Conservation (phyloP, 2,329 filamentous ascomycete genomes). For the Phaeosphaeriaceae sp. region DNA sequence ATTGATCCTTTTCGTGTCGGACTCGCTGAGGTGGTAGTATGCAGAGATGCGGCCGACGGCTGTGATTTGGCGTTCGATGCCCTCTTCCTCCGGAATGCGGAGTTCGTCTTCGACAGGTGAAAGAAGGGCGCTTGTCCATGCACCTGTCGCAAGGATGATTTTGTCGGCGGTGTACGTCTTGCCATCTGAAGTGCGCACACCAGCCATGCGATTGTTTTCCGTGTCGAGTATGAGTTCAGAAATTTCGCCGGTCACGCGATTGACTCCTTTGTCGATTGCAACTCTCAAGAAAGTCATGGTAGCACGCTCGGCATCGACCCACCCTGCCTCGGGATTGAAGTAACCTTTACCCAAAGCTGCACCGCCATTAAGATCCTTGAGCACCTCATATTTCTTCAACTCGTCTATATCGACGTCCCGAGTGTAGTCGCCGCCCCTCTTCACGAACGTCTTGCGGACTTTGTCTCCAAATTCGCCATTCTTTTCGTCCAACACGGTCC, state of each 20-base stretch:
- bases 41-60: conserved; percentile 68
- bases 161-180: conserved; percentile 59
- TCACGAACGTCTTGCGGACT: conserved; percentile 63
- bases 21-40: conserved; percentile 62
- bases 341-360: conserved; percentile 49
- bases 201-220: conserved; percentile 41
- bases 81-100: conserved; percentile 53
- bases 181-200: conserved; percentile 60
- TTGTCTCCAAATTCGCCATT: conserved; percentile 57
- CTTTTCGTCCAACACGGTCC: conserved; percentile 63
- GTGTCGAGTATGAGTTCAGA: conserved; percentile 53
- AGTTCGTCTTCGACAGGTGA: conserved; percentile 57
- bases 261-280: conserved; percentile 55
- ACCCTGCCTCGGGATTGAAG: conserved; percentile 61
- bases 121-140: conserved; percentile 64
- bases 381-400: conserved; percentile 53
- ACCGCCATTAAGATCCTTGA: conserved; percentile 36
- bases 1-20: conserved; percentile 53
- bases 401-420: conserved; percentile 36
- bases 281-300: conserved; percentile 55
- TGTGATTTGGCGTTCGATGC: conserved; percentile 61
- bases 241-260: conserved; percentile 55
- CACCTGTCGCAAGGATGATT: conserved; percentile 64
- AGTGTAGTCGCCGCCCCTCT: conserved; percentile 51
- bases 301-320: conserved; percentile 61